Percentiles rank a stretch among this genome's conserved stretches.
Evolutionary conservation across 2,329 filamentous ascomycete genomes (phyloP).

Genomic region (Arachnomyces sp.): DNA sequence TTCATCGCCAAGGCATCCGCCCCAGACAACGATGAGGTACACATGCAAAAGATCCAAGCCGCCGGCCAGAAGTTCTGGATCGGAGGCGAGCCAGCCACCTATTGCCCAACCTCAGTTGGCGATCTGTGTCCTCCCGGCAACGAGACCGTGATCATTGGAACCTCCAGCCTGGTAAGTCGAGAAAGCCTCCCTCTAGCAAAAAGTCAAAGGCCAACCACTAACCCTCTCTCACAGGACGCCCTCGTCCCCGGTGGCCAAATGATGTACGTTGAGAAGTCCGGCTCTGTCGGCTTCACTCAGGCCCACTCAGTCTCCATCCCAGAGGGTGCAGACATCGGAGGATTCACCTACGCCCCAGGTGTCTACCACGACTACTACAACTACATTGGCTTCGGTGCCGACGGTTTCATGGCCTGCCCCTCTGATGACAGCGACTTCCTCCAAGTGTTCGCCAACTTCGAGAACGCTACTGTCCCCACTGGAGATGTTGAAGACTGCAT

Average conservation of each 20-base stretch:
- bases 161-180: conserved; percentile 25
- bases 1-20: conserved; percentile 39
- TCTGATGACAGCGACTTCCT: conserved; percentile 20
- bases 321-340: conserved; percentile 41
- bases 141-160: conserved; percentile 38
- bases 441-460: conserved; percentile 35
- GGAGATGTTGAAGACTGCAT: conserved; percentile 32
- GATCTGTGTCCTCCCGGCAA: conserved; percentile 41
- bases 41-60: conserved; percentile 41
- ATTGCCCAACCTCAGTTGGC: conserved; percentile 39
- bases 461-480: conserved; percentile 33
- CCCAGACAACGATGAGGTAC: conserved; percentile 40
- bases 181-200: neutral
- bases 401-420: conserved; percentile 39
- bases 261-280: conserved; percentile 49
- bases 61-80: conserved; percentile 43
- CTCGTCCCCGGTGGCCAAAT: conserved; percentile 56
- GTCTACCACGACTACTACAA: conserved; percentile 22
- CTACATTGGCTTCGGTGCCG: conserved; percentile 27
- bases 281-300: conserved; percentile 47
- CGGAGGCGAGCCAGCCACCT: conserved; percentile 39
- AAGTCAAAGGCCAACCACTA: conserved; percentile 16
- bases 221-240: conserved; percentile 29
- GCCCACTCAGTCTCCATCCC: conserved; percentile 49
- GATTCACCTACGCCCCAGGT: conserved; percentile 37